phyloP scores from a whole-genome alignment of 257 asterid species.

The Solanum pennellii region DNA sequence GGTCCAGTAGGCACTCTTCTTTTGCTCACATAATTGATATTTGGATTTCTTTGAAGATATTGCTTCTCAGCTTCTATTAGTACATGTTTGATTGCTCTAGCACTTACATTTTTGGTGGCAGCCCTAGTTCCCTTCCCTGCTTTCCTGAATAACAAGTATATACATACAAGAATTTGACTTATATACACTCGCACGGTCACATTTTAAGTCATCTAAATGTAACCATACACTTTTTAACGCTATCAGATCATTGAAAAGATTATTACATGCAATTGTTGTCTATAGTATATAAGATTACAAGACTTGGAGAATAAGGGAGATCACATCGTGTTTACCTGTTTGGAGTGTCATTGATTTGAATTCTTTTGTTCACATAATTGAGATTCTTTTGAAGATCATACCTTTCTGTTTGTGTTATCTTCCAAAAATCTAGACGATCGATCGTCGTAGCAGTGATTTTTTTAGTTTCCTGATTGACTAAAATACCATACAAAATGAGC shows the following conservation, averaged over 20 bases:
- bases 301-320: not conserved
- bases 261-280: not conserved
- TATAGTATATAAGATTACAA: not conserved
- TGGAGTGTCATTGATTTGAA: constrained; percentile 64
- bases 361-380: constrained; percentile 45
- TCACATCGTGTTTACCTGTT: constrained; percentile 34
- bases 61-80: constrained; percentile 9
- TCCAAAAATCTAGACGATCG: constrained; percentile 6
- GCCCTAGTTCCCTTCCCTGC: not conserved
- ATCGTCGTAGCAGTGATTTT: constrained; percentile 7
- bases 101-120: not conserved
- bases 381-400: constrained; percentile 17
- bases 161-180: not conserved
- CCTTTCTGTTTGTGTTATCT: constrained; percentile 9
- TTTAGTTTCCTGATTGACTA: constrained; percentile 6
- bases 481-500: constrained; percentile 23
- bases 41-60: constrained; percentile 9
- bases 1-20: constrained; percentile 83
- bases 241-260: not conserved
- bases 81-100: not conserved
- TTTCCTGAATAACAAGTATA: not conserved
- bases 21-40: constrained; percentile 44
- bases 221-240: not conserved
- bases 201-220: not conserved
- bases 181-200: not conserved